Conservation (phyloP, 305 asterid species). For the Nicotiana rustica region DNA sequence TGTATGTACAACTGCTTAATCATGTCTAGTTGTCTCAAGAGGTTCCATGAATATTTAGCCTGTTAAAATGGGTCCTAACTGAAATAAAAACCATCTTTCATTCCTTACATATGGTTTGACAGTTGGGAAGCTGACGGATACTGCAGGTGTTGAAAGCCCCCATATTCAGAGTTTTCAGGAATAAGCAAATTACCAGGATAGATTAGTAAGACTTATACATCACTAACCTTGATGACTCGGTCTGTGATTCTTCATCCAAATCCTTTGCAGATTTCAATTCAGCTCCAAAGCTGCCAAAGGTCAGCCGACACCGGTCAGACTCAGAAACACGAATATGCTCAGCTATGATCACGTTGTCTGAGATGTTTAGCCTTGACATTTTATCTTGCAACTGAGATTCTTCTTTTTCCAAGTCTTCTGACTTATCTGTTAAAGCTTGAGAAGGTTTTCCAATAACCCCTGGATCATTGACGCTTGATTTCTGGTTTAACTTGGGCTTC, state of each 20-base stretch:
- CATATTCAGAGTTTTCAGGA: background rate
- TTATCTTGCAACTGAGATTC: slow-evolving; percentile 63
- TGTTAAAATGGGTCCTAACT: background rate
- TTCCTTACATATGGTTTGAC: background rate
- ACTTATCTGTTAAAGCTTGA: slow-evolving; percentile 49
- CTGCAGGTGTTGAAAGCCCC: background rate
- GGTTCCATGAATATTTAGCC: background rate
- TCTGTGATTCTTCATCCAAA: slow-evolving; percentile 54
- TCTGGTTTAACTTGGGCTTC: slow-evolving; percentile 88
- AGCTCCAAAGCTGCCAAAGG: slow-evolving; percentile 87
- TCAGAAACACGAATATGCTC: slow-evolving; percentile 93
- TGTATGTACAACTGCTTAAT: background rate
- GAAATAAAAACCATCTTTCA: background rate
- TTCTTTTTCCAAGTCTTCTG: slow-evolving; percentile 55
- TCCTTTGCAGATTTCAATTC: slow-evolving; percentile 58
- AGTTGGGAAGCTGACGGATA: background rate
- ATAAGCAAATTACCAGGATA: background rate
- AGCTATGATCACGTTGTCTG: slow-evolving; percentile 93
- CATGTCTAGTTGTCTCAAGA: background rate
- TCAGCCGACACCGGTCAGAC: slow-evolving; percentile 77
- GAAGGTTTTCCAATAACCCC: slow-evolving; percentile 68
- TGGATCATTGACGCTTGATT: slow-evolving; percentile 56
- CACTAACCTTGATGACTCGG: slow-evolving; percentile 71
- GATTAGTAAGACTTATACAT: background rate
- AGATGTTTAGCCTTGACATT: slow-evolving; percentile 53